These are phyloP conservation scores for Primulina eburnea DNA, from an alignment of 257 asterid genomes.

Conservation along the genomic window DNA sequence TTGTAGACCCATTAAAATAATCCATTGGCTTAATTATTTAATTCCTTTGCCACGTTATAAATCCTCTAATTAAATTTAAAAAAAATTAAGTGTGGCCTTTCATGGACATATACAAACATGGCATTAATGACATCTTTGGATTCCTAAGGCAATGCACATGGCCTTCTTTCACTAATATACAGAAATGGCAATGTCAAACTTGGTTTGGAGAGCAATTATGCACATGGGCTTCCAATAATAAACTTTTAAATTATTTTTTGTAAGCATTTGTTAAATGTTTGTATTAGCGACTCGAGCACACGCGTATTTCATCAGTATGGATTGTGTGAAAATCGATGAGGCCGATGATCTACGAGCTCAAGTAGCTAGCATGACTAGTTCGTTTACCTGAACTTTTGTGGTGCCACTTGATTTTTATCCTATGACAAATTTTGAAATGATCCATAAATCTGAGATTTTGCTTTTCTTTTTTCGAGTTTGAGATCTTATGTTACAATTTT, in stretches of 20 bases:
- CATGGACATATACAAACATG: slow-evolving; percentile 23
- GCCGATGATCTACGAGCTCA: too few species aligned
- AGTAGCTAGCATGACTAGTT: too few species aligned
- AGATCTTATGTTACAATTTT: too few species aligned
- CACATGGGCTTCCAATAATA: slow-evolving; percentile 7
- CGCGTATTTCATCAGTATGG: too few species aligned
- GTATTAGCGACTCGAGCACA: too few species aligned
- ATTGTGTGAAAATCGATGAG: too few species aligned
- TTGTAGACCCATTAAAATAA: background rate
- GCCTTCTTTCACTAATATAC: slow-evolving; percentile 12
- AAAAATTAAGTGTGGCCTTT: background rate
- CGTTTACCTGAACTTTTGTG: too few species aligned
- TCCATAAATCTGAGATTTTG: too few species aligned
- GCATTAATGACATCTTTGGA: slow-evolving; percentile 22
- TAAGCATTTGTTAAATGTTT: background rate
- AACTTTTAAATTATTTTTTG: background rate
- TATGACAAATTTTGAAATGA: too few species aligned
- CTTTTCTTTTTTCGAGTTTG: too few species aligned
- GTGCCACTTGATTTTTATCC: too few species aligned
- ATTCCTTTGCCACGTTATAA: background rate
- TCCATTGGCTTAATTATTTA: background rate
- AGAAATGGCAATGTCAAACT: slow-evolving; percentile 7
- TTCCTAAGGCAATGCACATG: slow-evolving; percentile 28
- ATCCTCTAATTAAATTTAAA: background rate
- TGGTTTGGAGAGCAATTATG: background rate